These are phyloP conservation scores for Earliella scabrosa DNA, from an alignment of 1,284 basidiomycete species.

Conservation along the genomic window DNA sequence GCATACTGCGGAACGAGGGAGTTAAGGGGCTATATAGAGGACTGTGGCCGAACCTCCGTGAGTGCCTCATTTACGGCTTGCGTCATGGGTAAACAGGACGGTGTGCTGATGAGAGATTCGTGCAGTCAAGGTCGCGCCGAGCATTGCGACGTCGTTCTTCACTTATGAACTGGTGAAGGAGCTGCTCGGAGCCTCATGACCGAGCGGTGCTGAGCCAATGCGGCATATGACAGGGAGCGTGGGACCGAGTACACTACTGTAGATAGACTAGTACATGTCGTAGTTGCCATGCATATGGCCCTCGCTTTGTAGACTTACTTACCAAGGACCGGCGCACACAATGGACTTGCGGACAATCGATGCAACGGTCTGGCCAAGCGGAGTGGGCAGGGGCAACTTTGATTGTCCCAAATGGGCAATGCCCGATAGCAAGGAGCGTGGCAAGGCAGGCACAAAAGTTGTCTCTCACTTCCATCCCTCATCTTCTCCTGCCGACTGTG, in stretches of 20 bases:
- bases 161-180: conserved; percentile 74
- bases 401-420: conserved; percentile 15
- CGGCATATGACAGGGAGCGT: conserved; percentile 6
- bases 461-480: conserved; percentile 9
- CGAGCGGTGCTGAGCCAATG: neutral
- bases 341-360: neutral
- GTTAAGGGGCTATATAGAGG: conserved; percentile 82
- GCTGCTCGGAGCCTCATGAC: conserved; percentile 36
- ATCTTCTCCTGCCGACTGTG: conserved; percentile 11
- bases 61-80: conserved; percentile 40
- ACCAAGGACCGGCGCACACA: conserved; percentile 3
- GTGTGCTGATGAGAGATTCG: conserved; percentile 15
- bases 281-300: conserved; percentile 4
- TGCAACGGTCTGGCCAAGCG: neutral
- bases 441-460: conserved; percentile 11
- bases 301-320: conserved; percentile 16
- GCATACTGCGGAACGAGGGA: conserved; percentile 79
- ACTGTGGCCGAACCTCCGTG: conserved; percentile 90
- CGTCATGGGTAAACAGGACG: conserved; percentile 8
- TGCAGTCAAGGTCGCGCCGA: conserved; percentile 88
- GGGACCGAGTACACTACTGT: conserved; percentile 9
- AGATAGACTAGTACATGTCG: conserved; percentile 25
- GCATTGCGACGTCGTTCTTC: conserved; percentile 87
- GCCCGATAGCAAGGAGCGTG: conserved; percentile 19
- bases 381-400: neutral